Evolutionary conservation across 2,329 filamentous ascomycete genomes (phyloP).

Genomic region (Colletotrichum sublineola): DNA sequence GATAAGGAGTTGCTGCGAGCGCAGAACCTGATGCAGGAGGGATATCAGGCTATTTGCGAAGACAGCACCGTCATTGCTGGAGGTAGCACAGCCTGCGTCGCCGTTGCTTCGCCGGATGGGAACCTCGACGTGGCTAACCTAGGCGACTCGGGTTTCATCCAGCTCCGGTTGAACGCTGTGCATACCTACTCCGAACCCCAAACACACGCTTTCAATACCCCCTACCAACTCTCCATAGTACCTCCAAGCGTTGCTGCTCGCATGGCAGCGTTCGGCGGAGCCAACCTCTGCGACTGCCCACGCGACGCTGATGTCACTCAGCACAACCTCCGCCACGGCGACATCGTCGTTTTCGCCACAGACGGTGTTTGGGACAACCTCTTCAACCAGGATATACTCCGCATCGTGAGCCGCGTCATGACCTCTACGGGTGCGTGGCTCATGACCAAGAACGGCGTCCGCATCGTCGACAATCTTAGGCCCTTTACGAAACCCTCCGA

Average conservation of each 20-base stretch:
- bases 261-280: conserved; percentile 85
- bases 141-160: conserved; percentile 93
- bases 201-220: conserved; percentile 97
- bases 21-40: conserved; percentile 77
- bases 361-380: conserved; percentile 98
- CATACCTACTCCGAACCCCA: conserved; percentile 87
- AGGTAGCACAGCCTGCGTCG: conserved; percentile 94
- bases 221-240: conserved; percentile 92
- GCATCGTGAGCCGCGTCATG: conserved; percentile 84
- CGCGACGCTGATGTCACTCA: conserved; percentile 85
- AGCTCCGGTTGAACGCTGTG: conserved; percentile 87
- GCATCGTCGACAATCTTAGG: conserved; percentile 71
- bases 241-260: conserved; percentile 84
- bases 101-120: conserved; percentile 79
- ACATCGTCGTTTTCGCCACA: conserved; percentile 92
- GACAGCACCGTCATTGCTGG: conserved; percentile 83
- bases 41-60: conserved; percentile 84
- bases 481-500: conserved; percentile 63
- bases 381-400: conserved; percentile 88
- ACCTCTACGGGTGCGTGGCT: conserved; percentile 80
- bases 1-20: conserved; percentile 42
- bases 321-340: conserved; percentile 85
- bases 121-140: conserved; percentile 90
- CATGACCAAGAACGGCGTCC: conserved; percentile 68
- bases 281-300: conserved; percentile 85